A percentile compares a stretch with the other conserved stretches of the same genome.
Conservation (phyloP, 139 green algal species). For the Ettlia oleoabundans region DNA sequence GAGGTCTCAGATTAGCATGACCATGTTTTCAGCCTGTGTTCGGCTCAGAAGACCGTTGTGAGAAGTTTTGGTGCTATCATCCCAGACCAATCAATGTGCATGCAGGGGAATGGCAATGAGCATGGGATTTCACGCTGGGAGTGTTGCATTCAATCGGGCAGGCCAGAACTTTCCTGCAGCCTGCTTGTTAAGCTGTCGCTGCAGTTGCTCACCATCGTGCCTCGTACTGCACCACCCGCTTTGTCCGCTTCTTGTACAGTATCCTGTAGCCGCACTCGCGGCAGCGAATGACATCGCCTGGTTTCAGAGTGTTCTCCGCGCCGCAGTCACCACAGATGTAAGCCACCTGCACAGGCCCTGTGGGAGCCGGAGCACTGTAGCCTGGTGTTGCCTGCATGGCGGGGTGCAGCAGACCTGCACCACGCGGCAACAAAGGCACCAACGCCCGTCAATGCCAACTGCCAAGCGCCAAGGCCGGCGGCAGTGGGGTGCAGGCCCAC, state of each 20-base stretch:
- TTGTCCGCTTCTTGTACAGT: constrained; percentile 99
- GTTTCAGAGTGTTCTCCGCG: constrained; percentile 84
- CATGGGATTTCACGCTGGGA: too few species aligned
- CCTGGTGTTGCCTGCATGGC: constrained; percentile 7
- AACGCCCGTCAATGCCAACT: too few species aligned
- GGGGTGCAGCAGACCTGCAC: not conserved
- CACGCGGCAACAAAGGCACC: not conserved
- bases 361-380: constrained; percentile 1
- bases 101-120: not conserved
- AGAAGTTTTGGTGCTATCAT: constrained; percentile 36
- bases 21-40: constrained; percentile 24
- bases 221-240: constrained; percentile 93
- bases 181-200: too few species aligned
- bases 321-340: constrained; percentile 94
- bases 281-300: constrained; percentile 93
- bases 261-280: constrained; percentile 97
- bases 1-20: constrained; percentile 55
- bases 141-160: too few species aligned
- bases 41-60: constrained; percentile 49
- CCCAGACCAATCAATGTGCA: not conserved
- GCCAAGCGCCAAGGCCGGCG: too few species aligned
- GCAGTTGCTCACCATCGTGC: constrained; percentile 63
- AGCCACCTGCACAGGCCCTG: constrained; percentile 8
- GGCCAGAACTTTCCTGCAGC: too few species aligned
- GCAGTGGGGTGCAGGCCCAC: too few species aligned